Percentiles rank a stretch among this genome's conserved stretches.
Conservation (phyloP, 2,329 filamentous ascomycete species). For the Byssothecium circinans region DNA sequence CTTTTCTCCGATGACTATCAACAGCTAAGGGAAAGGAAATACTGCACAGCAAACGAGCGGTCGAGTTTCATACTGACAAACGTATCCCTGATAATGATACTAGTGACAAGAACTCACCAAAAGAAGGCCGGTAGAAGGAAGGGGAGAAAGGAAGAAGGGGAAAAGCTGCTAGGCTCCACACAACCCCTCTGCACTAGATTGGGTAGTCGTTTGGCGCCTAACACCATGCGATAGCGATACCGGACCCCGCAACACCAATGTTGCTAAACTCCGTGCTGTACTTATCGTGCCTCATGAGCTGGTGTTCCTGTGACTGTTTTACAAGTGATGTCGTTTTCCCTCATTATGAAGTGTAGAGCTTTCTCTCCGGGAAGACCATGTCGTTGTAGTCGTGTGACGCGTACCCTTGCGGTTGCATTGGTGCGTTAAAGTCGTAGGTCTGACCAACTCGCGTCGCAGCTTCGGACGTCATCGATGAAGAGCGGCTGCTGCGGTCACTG, state of each 20-base stretch:
- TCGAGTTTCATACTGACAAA: background rate
- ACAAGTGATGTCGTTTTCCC: background rate
- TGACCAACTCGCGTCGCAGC: conserved; percentile 24
- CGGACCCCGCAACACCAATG: background rate
- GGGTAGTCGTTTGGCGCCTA: conserved; percentile 1
- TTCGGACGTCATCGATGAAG: conserved; percentile 40
- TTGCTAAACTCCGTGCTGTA: background rate
- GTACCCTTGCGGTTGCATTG: conserved; percentile 2
- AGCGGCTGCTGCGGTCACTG: conserved; percentile 40
- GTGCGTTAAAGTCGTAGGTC: conserved; percentile 34
- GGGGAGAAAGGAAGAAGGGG: background rate
- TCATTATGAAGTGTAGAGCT: conserved; percentile 1
- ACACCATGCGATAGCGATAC: background rate
- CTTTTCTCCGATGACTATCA: no score
- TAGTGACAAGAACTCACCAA: conserved; percentile 52
- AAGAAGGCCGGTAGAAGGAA: background rate
- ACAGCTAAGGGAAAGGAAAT: background rate
- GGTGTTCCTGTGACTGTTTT: background rate
- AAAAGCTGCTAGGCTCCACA: background rate
- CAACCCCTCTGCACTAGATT: conserved; percentile 17
- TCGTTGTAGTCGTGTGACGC: conserved; percentile 1
- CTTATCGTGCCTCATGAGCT: background rate
- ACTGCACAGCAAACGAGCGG: no score
- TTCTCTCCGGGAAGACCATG: conserved; percentile 7
- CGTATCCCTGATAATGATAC: background rate